A percentile compares a stretch with the other conserved stretches of the same genome.
Evolutionary conservation across 805 yeast species (phyloP).

Genomic region (Metschnikowia bowlesiae): DNA sequence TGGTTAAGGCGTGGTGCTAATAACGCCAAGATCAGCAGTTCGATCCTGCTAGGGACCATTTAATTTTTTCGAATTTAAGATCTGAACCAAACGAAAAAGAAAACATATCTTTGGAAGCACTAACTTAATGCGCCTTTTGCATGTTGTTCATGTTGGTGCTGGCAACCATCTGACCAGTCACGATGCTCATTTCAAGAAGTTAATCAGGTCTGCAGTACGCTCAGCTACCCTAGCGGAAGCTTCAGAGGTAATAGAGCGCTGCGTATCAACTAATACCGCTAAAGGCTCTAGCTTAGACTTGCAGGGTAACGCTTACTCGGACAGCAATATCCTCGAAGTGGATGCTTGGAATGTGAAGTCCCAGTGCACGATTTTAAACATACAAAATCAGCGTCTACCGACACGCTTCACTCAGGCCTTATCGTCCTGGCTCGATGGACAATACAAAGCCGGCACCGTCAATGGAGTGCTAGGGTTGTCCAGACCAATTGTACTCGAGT

Average conservation of each 20-base stretch:
- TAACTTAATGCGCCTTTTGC: not conserved
- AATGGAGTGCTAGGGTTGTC: slow-evolving; percentile 27
- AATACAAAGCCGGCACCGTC: slow-evolving; percentile 12
- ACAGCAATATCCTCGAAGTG: slow-evolving; percentile 32
- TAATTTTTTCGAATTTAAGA: slow-evolving; percentile 8
- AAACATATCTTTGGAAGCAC: slow-evolving; percentile 32
- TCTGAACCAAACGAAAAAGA: too few relatives aligned
- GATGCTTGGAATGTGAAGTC: slow-evolving; percentile 6
- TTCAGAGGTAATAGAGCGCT: slow-evolving; percentile 29
- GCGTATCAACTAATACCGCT: slow-evolving; percentile 47
- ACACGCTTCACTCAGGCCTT: slow-evolving; percentile 24
- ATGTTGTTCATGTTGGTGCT: slow-evolving; percentile 48
- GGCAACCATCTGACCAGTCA: slow-evolving; percentile 36
- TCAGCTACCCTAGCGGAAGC: slow-evolving; percentile 11
- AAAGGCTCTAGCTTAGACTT: slow-evolving; percentile 42
- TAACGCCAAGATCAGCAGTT: slow-evolving; percentile 72
- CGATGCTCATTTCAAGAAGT: slow-evolving; percentile 20
- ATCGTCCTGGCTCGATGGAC: slow-evolving; percentile 20
- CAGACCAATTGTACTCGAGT: slow-evolving; percentile 27
- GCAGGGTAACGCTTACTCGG: slow-evolving; percentile 42
- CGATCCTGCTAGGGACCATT: slow-evolving; percentile 85
- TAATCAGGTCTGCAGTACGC: slow-evolving; percentile 26
- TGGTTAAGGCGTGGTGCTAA: slow-evolving; percentile 53
- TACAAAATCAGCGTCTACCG: slow-evolving; percentile 22
- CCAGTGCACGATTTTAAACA: slow-evolving; percentile 16